Percentiles rank a stretch among this genome's conserved stretches.
Conservation (phyloP, 305 asterid genomes). For the Fraxinus platypoda region DNA sequence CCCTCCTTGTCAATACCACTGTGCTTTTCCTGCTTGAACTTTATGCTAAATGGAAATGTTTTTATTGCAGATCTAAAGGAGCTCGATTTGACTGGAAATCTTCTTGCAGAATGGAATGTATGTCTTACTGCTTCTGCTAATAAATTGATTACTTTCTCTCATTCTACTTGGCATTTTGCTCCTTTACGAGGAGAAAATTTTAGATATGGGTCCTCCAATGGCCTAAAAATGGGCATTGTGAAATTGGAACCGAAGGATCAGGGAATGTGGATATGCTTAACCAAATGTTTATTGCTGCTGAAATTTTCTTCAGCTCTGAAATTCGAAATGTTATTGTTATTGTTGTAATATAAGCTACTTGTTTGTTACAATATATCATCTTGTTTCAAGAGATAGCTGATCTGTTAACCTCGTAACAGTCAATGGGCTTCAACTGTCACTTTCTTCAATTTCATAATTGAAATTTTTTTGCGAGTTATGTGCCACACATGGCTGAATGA, state of each 20-base stretch:
- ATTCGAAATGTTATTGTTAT: neutral
- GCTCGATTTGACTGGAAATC: constrained; percentile 92
- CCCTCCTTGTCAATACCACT: neutral
- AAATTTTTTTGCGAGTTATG: neutral
- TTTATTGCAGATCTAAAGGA: constrained; percentile 74
- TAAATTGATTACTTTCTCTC: neutral
- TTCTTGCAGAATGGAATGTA: constrained; percentile 83
- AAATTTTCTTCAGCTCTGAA: neutral
- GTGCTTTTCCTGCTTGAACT: constrained; percentile 2
- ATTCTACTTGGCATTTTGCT: neutral
- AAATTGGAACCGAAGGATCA: neutral
- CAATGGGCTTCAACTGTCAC: constrained; percentile 17
- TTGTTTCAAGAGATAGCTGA: neutral
- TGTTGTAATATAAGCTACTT: neutral
- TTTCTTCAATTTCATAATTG: neutral
- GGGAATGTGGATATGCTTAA: neutral
- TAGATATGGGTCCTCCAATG: neutral
- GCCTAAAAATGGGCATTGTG: neutral
- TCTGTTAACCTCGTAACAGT: neutral
- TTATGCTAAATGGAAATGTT: constrained; percentile 22
- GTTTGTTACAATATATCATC: constrained; percentile 10
- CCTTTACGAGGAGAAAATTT: neutral
- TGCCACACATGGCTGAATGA: constrained; percentile 10
- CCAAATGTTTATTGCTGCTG: neutral
- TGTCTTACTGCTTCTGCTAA: constrained; percentile 31